Conservation (phyloP, 23 red algal genomes). For the Gracilaria gracilis region DNA sequence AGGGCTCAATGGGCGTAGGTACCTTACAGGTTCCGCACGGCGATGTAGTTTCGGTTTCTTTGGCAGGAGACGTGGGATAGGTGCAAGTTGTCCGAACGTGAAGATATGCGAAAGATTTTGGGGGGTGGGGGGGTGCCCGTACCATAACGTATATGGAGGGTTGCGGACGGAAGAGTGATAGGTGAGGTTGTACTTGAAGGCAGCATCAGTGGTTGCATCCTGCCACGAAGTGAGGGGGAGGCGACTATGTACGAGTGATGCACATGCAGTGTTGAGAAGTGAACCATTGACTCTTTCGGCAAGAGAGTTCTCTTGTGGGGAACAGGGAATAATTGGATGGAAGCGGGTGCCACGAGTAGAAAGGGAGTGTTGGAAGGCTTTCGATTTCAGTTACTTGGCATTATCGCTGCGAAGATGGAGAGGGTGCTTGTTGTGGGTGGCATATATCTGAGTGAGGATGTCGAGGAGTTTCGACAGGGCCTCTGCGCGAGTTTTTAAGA, state of each 20-base stretch:
- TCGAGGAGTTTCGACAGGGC: too few relatives aligned
- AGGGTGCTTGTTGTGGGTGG: neutral
- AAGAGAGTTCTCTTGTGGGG: conserved; percentile 33
- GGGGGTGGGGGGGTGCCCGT: too few relatives aligned
- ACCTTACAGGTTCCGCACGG: too few relatives aligned
- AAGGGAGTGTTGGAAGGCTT: neutral
- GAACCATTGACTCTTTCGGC: conserved; percentile 36
- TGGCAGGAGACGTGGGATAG: too few relatives aligned
- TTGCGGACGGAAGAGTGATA: neutral
- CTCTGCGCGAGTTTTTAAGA: too few relatives aligned
- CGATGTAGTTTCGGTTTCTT: too few relatives aligned
- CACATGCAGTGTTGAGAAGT: neutral
- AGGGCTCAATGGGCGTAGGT: too few relatives aligned
- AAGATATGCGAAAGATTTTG: too few relatives aligned
- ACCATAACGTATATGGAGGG: neutral
- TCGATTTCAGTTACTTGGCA: neutral
- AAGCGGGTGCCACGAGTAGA: neutral
- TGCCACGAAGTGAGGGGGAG: neutral
- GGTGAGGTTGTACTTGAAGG: conserved; percentile 11
- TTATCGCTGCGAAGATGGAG: neutral
- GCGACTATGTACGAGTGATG: neutral
- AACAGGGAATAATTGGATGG: neutral
- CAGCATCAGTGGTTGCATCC: conserved; percentile 19
- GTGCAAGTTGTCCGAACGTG: too few relatives aligned
- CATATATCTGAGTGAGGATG: neutral